Evolutionary conservation across 768 basidiomycete species (phyloP).

Genomic region (Mycena crocata): DNA sequence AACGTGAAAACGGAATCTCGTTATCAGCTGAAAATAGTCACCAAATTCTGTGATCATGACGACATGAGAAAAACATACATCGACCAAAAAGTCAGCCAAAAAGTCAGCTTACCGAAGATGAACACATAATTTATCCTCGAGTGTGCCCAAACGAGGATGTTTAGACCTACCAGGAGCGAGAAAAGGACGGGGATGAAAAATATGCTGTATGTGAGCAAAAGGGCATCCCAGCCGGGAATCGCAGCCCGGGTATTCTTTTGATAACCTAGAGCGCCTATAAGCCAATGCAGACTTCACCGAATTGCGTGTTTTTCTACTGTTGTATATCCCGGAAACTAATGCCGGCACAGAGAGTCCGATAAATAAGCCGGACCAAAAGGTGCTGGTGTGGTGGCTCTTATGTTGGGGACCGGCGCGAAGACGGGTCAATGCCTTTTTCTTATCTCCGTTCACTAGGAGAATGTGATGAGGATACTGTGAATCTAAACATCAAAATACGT

Average conservation of each 20-base stretch:
- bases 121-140: slow-evolving; percentile 94
- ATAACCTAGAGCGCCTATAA: slow-evolving; percentile 56
- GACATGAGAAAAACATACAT: neutral
- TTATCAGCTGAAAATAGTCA: no score
- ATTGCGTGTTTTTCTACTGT: slow-evolving; percentile 53
- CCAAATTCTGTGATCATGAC: slow-evolving; percentile 62
- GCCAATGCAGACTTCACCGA: neutral
- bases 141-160: slow-evolving; percentile 80
- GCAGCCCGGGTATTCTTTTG: slow-evolving; percentile 59
- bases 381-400: slow-evolving; percentile 76
- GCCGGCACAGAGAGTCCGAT: slow-evolving; percentile 82
- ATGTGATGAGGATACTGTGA: neutral
- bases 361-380: slow-evolving; percentile 78
- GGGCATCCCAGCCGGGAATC: slow-evolving; percentile 77
- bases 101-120: slow-evolving; percentile 79
- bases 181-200: slow-evolving; percentile 82
- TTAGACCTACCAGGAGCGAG: slow-evolving; percentile 82
- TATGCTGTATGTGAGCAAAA: slow-evolving; percentile 84
- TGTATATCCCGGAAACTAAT: slow-evolving; percentile 68
- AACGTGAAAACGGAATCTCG: no score
- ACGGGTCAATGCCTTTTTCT: slow-evolving; percentile 77
- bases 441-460: slow-evolving; percentile 69
- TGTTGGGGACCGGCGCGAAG: slow-evolving; percentile 65
- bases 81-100: no score
- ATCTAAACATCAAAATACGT: slow-evolving; percentile 39